phyloP scores from a whole-genome alignment of 139 green algal genomes.

The Spirogloea muscicola region DNA sequence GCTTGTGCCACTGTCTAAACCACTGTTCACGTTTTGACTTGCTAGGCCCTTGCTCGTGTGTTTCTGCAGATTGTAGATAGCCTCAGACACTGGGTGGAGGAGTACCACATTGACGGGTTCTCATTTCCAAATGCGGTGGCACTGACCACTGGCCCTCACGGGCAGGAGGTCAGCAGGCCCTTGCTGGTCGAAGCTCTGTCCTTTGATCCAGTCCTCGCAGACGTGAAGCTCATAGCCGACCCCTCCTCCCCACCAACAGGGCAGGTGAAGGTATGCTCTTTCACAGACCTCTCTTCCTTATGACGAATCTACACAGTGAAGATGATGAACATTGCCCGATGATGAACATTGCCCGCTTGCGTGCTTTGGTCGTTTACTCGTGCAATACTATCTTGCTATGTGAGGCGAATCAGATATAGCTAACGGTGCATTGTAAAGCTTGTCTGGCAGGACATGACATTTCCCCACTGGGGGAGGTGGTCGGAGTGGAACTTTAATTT shows the following conservation, averaged over 20 bases:
- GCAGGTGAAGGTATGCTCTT: neutral
- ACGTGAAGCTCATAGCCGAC: constrained; percentile 94
- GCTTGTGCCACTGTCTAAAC: neutral
- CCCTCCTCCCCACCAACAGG: constrained; percentile 52
- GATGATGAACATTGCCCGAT: neutral
- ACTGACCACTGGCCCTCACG: constrained; percentile 65
- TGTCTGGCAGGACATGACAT: constrained; percentile 66
- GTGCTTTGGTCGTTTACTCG: constrained; percentile 5
- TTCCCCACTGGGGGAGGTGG: constrained; percentile 82
- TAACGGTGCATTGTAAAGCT: neutral
- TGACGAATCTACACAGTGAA: neutral
- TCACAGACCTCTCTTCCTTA: neutral
- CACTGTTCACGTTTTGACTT: neutral
- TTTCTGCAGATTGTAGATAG: constrained; percentile 74
- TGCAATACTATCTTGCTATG: neutral
- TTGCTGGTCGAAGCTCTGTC: constrained; percentile 68
- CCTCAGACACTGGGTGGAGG: constrained; percentile 80
- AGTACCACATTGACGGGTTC: constrained; percentile 77
- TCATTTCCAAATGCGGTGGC: constrained; percentile 90
- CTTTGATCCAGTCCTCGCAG: constrained; percentile 82
- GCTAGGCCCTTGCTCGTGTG: neutral
- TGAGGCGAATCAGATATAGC: neutral
- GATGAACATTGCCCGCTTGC: neutral
- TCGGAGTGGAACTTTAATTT: constrained; percentile 94
- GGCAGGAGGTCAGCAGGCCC: constrained; percentile 66